A percentile compares a stretch with the other conserved stretches of the same genome.
These are phyloP conservation scores for Fusarium sp. DNA, from an alignment of 2,329 filamentous ascomycete genomes.

Conservation along the genomic window DNA sequence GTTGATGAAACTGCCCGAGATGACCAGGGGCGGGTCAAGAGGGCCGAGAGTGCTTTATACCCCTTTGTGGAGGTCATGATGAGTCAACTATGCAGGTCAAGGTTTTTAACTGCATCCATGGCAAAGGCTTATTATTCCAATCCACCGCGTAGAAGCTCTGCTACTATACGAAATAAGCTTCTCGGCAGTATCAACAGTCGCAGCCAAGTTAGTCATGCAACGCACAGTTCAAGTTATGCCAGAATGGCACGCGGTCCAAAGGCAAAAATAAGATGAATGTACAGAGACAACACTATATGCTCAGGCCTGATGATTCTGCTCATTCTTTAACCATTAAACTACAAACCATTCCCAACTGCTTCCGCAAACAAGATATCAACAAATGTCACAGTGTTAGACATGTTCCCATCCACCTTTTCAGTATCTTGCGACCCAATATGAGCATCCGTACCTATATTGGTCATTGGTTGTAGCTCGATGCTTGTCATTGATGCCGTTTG, in stretches of 20 bases:
- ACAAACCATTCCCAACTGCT: constrained; percentile 18
- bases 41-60: constrained; percentile 1
- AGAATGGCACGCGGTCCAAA: no score
- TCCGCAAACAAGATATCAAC: constrained; percentile 33
- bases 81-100: constrained; percentile 4
- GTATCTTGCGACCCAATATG: constrained; percentile 22
- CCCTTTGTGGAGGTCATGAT: neutral
- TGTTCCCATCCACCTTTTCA: constrained; percentile 8
- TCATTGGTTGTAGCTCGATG: constrained; percentile 23
- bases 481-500: neutral
- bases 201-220: no score
- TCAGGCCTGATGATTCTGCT: no score
- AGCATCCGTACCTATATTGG: constrained; percentile 1
- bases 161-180: no score
- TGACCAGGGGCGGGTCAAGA: neutral
- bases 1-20: neutral
- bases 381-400: constrained; percentile 20
- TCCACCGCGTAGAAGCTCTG: neutral
- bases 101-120: neutral
- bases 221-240: no score
- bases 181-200: no score
- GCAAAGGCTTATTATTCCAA: neutral
- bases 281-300: no score
- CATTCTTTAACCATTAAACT: neutral
- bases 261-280: no score